phyloP scores from a whole-genome alignment of 1,284 basidiomycete species.

The Cutaneotrichosporon dermatis region DNA sequence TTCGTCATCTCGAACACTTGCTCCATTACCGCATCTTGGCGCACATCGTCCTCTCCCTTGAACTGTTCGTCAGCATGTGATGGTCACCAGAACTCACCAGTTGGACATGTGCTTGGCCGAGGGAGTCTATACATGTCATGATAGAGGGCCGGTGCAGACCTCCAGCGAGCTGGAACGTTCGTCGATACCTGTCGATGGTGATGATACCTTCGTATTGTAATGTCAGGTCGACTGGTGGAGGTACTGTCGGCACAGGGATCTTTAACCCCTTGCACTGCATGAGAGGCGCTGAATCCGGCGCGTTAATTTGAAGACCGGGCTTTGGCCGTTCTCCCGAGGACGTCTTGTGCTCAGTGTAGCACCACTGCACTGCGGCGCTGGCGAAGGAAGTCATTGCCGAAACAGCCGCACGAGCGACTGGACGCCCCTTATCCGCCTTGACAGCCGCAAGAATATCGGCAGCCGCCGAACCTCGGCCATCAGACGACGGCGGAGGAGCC shows the following conservation, averaged over 20 bases:
- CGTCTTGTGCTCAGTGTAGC: slow-evolving; percentile 19
- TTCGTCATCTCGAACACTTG: slow-evolving; percentile 94
- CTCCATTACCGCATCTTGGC: slow-evolving; percentile 98
- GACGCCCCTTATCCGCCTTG: slow-evolving; percentile 65
- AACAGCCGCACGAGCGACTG: slow-evolving; percentile 53
- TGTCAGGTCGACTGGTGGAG: slow-evolving; percentile 67
- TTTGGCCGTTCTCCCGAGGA: background rate
- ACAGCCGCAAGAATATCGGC: slow-evolving; percentile 63
- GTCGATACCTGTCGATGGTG: slow-evolving; percentile 63
- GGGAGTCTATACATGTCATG: slow-evolving; percentile 62
- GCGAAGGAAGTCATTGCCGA: slow-evolving; percentile 64
- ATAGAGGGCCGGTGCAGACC: slow-evolving; percentile 84
- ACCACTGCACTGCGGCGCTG: slow-evolving; percentile 71
- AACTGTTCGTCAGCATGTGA: slow-evolving; percentile 56
- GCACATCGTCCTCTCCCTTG: slow-evolving; percentile 86
- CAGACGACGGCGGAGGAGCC: background rate
- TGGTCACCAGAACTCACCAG: slow-evolving; percentile 57
- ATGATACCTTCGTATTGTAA: slow-evolving; percentile 63
- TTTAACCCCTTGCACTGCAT: slow-evolving; percentile 43
- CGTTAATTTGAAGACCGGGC: background rate
- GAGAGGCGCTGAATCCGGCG: slow-evolving; percentile 11
- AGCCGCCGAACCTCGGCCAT: slow-evolving; percentile 64
- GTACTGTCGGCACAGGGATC: slow-evolving; percentile 75
- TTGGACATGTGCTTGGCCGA: slow-evolving; percentile 70
- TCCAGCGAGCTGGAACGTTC: slow-evolving; percentile 64